Percentiles rank a stretch among this genome's conserved stretches.
These are phyloP conservation scores for Thuja plicata DNA, from an alignment of 83 land plant species.

Conservation along the genomic window DNA sequence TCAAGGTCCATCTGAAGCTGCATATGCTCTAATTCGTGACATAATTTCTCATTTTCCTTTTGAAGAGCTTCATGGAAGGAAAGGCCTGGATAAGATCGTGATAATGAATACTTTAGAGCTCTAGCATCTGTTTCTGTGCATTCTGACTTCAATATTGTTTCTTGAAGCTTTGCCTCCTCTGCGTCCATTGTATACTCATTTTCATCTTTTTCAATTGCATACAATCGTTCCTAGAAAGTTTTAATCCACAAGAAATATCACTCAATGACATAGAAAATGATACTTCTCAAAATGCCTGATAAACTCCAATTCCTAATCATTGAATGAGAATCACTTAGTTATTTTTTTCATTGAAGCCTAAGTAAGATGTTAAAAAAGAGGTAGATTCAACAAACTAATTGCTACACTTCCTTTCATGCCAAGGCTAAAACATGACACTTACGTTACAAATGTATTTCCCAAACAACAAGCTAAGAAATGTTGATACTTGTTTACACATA, in stretches of 20 bases:
- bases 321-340: neutral
- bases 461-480: neutral
- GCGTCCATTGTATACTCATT: slow-evolving; percentile 42
- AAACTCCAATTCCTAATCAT: neutral
- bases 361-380: neutral
- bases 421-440: neutral
- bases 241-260: neutral
- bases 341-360: neutral
- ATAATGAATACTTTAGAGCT: slow-evolving; percentile 23
- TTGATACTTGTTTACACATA: neutral
- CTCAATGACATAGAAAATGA: neutral
- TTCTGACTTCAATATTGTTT: slow-evolving; percentile 38
- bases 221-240: slow-evolving; percentile 31
- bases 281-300: neutral
- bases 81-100: slow-evolving; percentile 46
- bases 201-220: slow-evolving; percentile 40
- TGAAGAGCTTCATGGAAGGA: slow-evolving; percentile 31
- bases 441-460: neutral
- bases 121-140: slow-evolving; percentile 25
- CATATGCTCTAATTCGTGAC: slow-evolving; percentile 33
- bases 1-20: slow-evolving; percentile 38
- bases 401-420: neutral
- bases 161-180: slow-evolving; percentile 37
- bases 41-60: slow-evolving; percentile 40
- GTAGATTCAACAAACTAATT: neutral